Percentiles rank a stretch among this genome's conserved stretches.
These are phyloP conservation scores for Aspergillus biplanus DNA, from an alignment of 495 filamentous ascomycete species.

Conservation along the genomic window DNA sequence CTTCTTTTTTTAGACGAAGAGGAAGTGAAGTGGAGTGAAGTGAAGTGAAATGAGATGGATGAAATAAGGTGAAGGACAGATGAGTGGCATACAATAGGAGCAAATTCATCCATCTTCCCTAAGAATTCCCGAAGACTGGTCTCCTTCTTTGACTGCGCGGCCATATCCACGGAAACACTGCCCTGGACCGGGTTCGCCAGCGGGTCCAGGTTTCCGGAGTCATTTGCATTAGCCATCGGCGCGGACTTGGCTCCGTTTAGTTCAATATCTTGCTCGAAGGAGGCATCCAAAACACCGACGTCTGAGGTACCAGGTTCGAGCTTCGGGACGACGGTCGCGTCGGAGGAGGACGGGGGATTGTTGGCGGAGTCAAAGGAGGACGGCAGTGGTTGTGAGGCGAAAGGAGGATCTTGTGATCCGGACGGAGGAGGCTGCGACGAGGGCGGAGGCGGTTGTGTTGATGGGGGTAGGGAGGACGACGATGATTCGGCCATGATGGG, in stretches of 20 bases:
- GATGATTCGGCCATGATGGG: slow-evolving; percentile 34
- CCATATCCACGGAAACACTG: slow-evolving; percentile 31
- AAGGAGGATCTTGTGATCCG: slow-evolving; percentile 14
- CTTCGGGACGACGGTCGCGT: slow-evolving; percentile 36
- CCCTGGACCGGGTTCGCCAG: slow-evolving; percentile 28
- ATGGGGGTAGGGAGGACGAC: slow-evolving; percentile 26
- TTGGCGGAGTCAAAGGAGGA: slow-evolving; percentile 21
- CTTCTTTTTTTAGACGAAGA: neutral
- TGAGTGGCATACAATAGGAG: slow-evolving; percentile 77
- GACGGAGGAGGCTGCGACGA: slow-evolving; percentile 23
- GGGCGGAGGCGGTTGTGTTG: slow-evolving; percentile 8
- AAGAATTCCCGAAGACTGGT: slow-evolving; percentile 88
- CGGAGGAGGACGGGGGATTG: slow-evolving; percentile 22
- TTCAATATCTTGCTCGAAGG: slow-evolving; percentile 51
- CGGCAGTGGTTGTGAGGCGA: slow-evolving; percentile 18
- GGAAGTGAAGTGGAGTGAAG: neutral
- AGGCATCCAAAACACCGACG: slow-evolving; percentile 33
- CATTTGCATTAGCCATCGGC: slow-evolving; percentile 18
- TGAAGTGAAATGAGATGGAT: neutral
- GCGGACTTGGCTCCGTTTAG: slow-evolving; percentile 35
- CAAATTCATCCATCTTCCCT: slow-evolving; percentile 96
- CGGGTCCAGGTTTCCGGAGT: slow-evolving; percentile 6
- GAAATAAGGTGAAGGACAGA: neutral
- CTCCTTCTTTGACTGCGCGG: slow-evolving; percentile 82
- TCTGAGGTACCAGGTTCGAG: slow-evolving; percentile 30